A percentile compares a stretch with the other conserved stretches of the same genome.
These are phyloP conservation scores for Nemania diffusa DNA, from an alignment of 2,329 filamentous ascomycete genomes.

Conservation along the genomic window DNA sequence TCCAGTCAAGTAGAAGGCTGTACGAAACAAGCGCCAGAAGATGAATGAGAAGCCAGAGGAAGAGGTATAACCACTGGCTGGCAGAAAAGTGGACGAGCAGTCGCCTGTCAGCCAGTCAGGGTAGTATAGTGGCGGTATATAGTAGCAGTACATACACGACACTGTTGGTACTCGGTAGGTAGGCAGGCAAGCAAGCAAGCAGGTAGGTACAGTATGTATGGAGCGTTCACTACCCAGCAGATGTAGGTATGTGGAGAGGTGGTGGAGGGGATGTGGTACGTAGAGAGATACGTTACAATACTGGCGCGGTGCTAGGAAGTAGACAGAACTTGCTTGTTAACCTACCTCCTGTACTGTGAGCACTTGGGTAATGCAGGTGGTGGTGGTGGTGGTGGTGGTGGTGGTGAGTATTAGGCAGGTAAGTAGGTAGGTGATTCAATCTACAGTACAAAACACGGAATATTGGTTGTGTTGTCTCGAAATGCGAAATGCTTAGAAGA, in stretches of 20 bases:
- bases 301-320: neutral
- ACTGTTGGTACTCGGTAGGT: neutral
- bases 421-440: neutral
- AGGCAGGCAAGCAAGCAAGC: no score
- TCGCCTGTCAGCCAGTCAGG: constrained; percentile 27
- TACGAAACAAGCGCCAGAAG: constrained; percentile 15
- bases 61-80: constrained; percentile 15
- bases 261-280: constrained; percentile 8
- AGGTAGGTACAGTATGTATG: neutral
- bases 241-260: constrained; percentile 22
- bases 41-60: constrained; percentile 26
- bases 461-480: neutral
- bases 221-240: constrained; percentile 2
- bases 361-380: neutral
- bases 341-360: no score
- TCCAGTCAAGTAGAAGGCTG: constrained; percentile 18
- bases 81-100: constrained; percentile 35
- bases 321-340: neutral
- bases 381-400: neutral
- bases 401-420: neutral
- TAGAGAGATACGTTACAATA: constrained; percentile 17
- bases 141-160: neutral
- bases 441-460: neutral
- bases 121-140: no score
- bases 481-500: neutral